phyloP scores from a whole-genome alignment of 495 filamentous ascomycete species.

The Neurospora sp. region DNA sequence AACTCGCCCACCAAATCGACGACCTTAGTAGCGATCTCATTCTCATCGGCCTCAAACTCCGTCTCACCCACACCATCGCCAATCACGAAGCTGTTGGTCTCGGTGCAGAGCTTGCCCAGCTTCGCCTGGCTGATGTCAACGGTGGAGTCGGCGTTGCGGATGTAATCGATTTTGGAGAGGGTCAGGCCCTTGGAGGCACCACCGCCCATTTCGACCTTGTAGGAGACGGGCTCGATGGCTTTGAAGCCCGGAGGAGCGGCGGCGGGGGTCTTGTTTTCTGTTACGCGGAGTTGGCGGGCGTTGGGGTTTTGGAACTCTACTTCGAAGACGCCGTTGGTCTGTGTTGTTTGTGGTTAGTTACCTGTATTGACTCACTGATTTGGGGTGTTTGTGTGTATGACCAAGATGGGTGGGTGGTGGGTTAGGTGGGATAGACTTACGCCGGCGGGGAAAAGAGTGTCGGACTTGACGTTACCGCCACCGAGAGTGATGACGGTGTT shows the following conservation, averaged over 20 bases:
- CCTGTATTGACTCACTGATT: background rate
- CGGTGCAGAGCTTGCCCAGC: conserved; percentile 23
- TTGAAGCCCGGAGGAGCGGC: conserved; percentile 24
- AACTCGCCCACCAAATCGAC: conserved; percentile 27
- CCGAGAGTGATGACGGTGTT: conserved; percentile 12
- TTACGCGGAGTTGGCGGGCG: conserved; percentile 20
- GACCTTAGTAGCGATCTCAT: conserved; percentile 27
- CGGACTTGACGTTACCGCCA: conserved; percentile 20
- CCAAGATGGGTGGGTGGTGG: background rate
- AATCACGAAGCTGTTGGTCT: conserved; percentile 26
- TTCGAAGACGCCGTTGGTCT: conserved; percentile 26
- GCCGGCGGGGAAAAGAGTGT: conserved; percentile 19
- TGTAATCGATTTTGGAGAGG: conserved; percentile 31
- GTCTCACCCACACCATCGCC: conserved; percentile 26
- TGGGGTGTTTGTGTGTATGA: background rate
- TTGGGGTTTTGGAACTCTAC: conserved; percentile 27
- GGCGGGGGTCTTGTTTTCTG: conserved; percentile 25
- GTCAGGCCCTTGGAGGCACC: conserved; percentile 21
- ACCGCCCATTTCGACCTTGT: conserved; percentile 19
- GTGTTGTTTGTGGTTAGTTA: background rate
- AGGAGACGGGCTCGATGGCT: conserved; percentile 25
- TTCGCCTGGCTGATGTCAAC: conserved; percentile 24
- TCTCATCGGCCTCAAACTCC: conserved; percentile 37
- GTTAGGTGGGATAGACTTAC: conserved; percentile 6
- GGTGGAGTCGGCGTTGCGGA: conserved; percentile 20